Conservation (phyloP, 495 filamentous ascomycete species). For the Penicillium malachiteum region DNA sequence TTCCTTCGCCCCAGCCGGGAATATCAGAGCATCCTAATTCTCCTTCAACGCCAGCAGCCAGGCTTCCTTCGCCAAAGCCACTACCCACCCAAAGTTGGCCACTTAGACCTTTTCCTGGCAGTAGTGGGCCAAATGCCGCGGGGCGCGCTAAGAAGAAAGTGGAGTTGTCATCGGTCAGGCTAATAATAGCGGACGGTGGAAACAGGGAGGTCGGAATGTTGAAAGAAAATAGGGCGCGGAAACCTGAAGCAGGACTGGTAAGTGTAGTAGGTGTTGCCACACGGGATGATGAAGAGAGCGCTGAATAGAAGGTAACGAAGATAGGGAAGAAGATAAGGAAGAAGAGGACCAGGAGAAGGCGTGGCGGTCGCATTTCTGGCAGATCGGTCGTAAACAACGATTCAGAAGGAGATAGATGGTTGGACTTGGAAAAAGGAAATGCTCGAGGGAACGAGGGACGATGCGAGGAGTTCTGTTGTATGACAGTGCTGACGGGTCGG, state of each 20-base stretch:
- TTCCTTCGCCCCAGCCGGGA: constrained; percentile 77
- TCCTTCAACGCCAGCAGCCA: constrained; percentile 59
- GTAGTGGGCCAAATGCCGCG: constrained; percentile 83
- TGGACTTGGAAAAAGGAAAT: constrained; percentile 3
- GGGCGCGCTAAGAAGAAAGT: constrained; percentile 93
- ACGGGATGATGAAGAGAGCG: constrained; percentile 37
- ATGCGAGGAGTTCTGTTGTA: constrained; percentile 22
- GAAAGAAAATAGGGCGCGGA: constrained; percentile 62
- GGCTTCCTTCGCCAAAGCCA: constrained; percentile 76
- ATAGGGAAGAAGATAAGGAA: constrained; percentile 56
- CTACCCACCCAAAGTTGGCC: constrained; percentile 88
- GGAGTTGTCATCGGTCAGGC: constrained; percentile 94
- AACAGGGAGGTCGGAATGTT: constrained; percentile 76
- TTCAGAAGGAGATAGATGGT: neutral
- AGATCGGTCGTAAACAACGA: constrained; percentile 1
- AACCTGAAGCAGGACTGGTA: constrained; percentile 39
- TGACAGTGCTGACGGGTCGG: constrained; percentile 21
- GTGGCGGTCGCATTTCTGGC: constrained; percentile 55
- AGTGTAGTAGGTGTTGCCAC: constrained; percentile 42
- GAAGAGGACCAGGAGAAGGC: constrained; percentile 51
- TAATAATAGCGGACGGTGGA: constrained; percentile 91
- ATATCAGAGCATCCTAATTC: constrained; percentile 98
- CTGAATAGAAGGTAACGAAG: constrained; percentile 51
- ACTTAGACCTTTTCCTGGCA: constrained; percentile 74
- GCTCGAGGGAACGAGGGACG: constrained; percentile 14